These are phyloP conservation scores for Spatholobus suberectus DNA, from an alignment of 306 rosid species.

Conservation along the genomic window DNA sequence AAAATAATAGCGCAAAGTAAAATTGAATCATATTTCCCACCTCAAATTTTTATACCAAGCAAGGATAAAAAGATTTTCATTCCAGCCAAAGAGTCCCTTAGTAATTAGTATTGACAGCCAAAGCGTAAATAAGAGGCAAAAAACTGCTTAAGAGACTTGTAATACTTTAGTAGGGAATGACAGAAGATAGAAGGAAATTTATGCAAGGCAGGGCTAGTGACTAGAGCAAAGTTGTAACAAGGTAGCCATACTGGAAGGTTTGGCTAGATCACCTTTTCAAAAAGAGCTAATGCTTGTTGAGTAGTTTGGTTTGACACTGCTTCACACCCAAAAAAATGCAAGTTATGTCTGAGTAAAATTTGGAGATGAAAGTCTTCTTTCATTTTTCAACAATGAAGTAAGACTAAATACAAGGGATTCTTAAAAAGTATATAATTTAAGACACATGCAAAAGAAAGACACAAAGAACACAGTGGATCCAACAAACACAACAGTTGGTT, in stretches of 20 bases:
- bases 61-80: background rate
- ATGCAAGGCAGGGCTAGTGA: background rate
- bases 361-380: background rate
- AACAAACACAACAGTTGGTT: too few relatives aligned
- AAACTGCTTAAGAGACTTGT: conserved; percentile 4
- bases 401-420: background rate
- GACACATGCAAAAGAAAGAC: conserved; percentile 1
- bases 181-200: conserved; percentile 3
- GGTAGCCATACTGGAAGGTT: background rate
- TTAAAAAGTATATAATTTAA: background rate
- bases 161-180: background rate
- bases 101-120: background rate
- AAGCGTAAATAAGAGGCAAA: conserved; percentile 1
- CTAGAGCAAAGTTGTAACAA: background rate
- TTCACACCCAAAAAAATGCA: background rate
- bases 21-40: conserved; percentile 6
- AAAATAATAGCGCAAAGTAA: background rate
- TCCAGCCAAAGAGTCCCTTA: conserved; percentile 20
- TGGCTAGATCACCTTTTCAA: background rate
- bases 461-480: conserved; percentile 6
- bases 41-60: background rate
- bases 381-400: background rate
- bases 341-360: background rate
- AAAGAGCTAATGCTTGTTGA: background rate
- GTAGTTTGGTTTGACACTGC: background rate